Evolutionary conservation across 2,329 filamentous ascomycete genomes (phyloP).

Genomic region (Fusarium nematophilum): DNA sequence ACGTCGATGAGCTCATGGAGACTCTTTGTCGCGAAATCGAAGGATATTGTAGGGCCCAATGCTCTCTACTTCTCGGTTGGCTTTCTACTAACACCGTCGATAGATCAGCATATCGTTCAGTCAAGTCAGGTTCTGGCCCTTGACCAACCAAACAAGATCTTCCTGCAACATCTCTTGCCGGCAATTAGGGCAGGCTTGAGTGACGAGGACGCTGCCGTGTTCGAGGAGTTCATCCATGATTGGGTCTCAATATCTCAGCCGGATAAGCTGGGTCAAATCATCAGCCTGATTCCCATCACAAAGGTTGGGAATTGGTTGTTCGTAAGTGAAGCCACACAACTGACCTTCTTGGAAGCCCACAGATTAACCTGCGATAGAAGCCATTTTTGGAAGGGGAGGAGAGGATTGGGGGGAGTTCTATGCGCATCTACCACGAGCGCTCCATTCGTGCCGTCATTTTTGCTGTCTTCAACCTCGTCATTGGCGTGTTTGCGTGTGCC

Average conservation of each 20-base stretch:
- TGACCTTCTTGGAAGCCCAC: neutral
- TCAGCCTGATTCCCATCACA: neutral
- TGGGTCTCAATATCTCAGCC: slow-evolving; percentile 10
- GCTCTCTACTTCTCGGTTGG: neutral
- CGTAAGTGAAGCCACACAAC: slow-evolving; percentile 6
- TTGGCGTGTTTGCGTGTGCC: slow-evolving; percentile 11
- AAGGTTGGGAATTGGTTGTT: neutral
- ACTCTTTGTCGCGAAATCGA: neutral
- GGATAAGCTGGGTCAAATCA: slow-evolving; percentile 16
- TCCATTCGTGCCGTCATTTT: neutral
- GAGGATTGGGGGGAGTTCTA: neutral
- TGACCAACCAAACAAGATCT: slow-evolving; percentile 6
- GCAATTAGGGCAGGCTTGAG: neutral
- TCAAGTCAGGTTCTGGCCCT: neutral
- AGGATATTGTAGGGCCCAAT: slow-evolving; percentile 1
- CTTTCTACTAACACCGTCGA: neutral
- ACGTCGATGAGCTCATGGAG: neutral
- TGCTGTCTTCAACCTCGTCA: slow-evolving; percentile 4
- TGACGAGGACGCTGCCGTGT: neutral
- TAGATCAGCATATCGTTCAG: neutral
- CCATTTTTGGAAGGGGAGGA: slow-evolving; percentile 1
- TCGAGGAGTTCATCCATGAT: slow-evolving; percentile 5
- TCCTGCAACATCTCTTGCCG: neutral
- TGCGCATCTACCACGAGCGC: slow-evolving; percentile 2
- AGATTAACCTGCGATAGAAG: slow-evolving; percentile 1